phyloP scores from a whole-genome alignment of 176 grass and related monocot species.

The Calamus simplicifolius region DNA sequence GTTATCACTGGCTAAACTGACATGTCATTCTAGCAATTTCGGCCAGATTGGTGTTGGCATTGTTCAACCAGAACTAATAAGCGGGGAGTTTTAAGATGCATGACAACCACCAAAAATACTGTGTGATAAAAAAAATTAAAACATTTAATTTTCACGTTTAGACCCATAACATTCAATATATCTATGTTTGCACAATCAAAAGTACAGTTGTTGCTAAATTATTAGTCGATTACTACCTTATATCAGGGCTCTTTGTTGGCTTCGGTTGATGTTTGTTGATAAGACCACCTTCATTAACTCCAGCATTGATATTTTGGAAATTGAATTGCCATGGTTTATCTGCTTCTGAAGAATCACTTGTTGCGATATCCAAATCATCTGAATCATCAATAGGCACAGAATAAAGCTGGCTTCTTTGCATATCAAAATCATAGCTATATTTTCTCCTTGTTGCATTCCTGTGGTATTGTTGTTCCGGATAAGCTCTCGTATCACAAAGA shows the following conservation, averaged over 20 bases:
- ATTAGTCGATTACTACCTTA: constrained; percentile 38
- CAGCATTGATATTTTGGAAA: constrained; percentile 52
- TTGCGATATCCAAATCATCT: constrained; percentile 93
- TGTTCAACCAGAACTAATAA: no score
- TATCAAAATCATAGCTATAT: constrained; percentile 39
- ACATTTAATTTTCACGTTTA: no score
- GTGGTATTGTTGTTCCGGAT: constrained; percentile 38
- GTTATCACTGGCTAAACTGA: no score
- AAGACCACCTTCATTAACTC: constrained; percentile 41
- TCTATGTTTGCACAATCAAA: no score
- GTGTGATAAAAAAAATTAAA: no score
- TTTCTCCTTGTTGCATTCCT: constrained; percentile 43
- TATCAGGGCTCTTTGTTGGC: constrained; percentile 49
- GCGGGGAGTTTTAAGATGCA: no score
- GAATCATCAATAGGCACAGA: constrained; percentile 74
- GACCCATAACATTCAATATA: no score
- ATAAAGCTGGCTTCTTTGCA: constrained; percentile 54
- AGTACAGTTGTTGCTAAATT: no score
- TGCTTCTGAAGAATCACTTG: constrained; percentile 98
- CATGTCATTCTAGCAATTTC: no score
- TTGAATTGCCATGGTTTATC: constrained; percentile 90
- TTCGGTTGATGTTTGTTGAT: constrained; percentile 83
- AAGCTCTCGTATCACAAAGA: constrained; percentile 29
- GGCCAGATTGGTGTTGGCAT: no score
- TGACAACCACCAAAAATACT: no score